A percentile compares a stretch with the other conserved stretches of the same genome.
These are phyloP conservation scores for Chalciporus chontae DNA, from an alignment of 768 basidiomycete genomes.

Conservation along the genomic window DNA sequence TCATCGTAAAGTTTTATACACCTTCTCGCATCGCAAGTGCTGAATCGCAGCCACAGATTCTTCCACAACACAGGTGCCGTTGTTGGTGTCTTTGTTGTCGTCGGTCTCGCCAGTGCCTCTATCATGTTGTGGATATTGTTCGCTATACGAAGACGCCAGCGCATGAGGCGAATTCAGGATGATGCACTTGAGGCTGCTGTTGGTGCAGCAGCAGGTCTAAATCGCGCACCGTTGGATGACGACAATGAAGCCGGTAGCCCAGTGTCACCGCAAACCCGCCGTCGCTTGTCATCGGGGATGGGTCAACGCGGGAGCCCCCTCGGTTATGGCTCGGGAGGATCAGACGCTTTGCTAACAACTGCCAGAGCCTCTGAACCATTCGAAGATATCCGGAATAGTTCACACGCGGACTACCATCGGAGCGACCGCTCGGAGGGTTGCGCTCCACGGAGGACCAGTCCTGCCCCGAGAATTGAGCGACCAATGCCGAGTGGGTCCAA, in stretches of 20 bases:
- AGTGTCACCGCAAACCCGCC: slow-evolving; percentile 15
- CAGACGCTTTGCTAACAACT: slow-evolving; percentile 17
- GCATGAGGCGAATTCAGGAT: slow-evolving; percentile 58
- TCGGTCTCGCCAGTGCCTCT: slow-evolving; percentile 73
- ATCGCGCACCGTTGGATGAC: slow-evolving; percentile 64
- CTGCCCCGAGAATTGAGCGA: slow-evolving; percentile 35
- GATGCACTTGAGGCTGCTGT: slow-evolving; percentile 68
- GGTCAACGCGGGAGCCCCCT: slow-evolving; percentile 34
- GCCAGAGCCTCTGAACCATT: slow-evolving; percentile 35
- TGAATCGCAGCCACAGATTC: slow-evolving; percentile 51
- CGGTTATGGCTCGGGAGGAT: slow-evolving; percentile 11
- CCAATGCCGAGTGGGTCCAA: slow-evolving; percentile 9
- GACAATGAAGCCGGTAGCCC: slow-evolving; percentile 47
- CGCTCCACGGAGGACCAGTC: slow-evolving; percentile 43
- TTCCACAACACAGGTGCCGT: slow-evolving; percentile 89
- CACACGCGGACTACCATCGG: slow-evolving; percentile 34
- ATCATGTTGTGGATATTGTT: slow-evolving; percentile 71
- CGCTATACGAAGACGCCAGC: slow-evolving; percentile 62
- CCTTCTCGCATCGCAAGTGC: not conserved
- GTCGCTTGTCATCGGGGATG: slow-evolving; percentile 34
- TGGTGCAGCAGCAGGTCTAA: slow-evolving; percentile 68
- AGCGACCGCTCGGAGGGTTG: slow-evolving; percentile 36
- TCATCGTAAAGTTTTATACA: slow-evolving; percentile 44
- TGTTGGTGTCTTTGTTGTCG: slow-evolving; percentile 85
- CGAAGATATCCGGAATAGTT: slow-evolving; percentile 27